Conservation (phyloP, 176 grass and related monocot genomes). For the Aegilops longissima region DNA sequence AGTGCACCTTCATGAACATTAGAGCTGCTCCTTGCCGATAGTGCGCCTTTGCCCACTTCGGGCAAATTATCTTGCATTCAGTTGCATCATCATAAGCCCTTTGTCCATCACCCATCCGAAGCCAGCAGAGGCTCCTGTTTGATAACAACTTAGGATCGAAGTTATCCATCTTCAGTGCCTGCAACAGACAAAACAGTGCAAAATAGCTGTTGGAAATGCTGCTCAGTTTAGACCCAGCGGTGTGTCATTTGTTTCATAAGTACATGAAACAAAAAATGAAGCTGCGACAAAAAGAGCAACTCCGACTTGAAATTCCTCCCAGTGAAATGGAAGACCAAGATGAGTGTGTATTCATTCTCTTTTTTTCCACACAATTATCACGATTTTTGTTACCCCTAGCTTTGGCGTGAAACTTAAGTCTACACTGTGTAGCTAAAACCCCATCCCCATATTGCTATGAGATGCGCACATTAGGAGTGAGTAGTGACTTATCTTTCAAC, state of each 20-base stretch:
- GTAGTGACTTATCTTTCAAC: not conserved
- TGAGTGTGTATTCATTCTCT: not conserved
- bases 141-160: conserved; percentile 23
- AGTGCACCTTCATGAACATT: conserved; percentile 29
- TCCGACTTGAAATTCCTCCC: not conserved
- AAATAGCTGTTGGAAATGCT: not conserved
- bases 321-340: not conserved
- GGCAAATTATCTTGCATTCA: conserved; percentile 19
- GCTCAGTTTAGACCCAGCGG: not conserved
- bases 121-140: conserved; percentile 56
- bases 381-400: not conserved
- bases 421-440: not conserved
- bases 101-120: conserved; percentile 37
- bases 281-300: not conserved
- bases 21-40: conserved; percentile 27
- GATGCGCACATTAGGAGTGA: not conserved
- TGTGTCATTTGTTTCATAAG: not conserved
- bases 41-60: conserved; percentile 36
- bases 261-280: not conserved
- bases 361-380: not conserved
- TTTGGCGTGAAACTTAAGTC: not conserved
- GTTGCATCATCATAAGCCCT: conserved; percentile 27
- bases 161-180: conserved; percentile 36
- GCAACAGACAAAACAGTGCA: not conserved
- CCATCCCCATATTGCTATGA: not conserved